phyloP scores from a whole-genome alignment of 768 basidiomycete species.

The Cyathus striatus region DNA sequence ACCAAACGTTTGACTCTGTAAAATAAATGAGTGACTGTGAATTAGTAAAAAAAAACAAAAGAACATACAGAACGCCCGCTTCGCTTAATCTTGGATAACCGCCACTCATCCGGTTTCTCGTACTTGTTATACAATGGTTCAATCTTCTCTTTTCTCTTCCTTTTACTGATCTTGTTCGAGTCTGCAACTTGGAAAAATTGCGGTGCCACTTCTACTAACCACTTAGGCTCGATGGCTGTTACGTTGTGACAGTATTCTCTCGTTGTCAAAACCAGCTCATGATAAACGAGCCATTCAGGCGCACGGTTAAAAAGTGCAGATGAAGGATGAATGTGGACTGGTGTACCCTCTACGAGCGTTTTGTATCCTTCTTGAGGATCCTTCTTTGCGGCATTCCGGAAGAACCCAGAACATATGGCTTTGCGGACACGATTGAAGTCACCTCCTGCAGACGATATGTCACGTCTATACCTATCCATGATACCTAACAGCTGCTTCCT shows the following conservation, averaged over 20 bases:
- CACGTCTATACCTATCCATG: conserved; percentile 99
- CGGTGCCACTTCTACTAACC: conserved; percentile 96
- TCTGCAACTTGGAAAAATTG: conserved; percentile 99
- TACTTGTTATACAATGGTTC: conserved; percentile 95
- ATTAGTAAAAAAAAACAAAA: conserved; percentile 1
- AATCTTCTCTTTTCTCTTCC: conserved; percentile 95
- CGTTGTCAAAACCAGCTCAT: conserved; percentile 95
- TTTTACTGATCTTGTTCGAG: conserved; percentile 94
- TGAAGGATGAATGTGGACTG: conserved; percentile 97
- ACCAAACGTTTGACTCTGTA: conserved; percentile 87
- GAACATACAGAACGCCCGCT: conserved; percentile 75
- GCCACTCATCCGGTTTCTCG: conserved; percentile 93
- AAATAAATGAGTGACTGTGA: conserved; percentile 10
- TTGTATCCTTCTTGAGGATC: conserved; percentile 98
- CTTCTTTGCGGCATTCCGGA: conserved; percentile 98
- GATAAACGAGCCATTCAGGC: conserved; percentile 95
- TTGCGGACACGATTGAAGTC: conserved; percentile 92
- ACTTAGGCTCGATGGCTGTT: conserved; percentile 95
- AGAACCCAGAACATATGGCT: conserved; percentile 96
- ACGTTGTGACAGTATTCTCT: conserved; percentile 92
- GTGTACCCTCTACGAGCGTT: conserved; percentile 95
- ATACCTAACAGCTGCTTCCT: conserved; percentile 96
- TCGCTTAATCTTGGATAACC: conserved; percentile 86
- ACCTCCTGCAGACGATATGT: conserved; percentile 85
- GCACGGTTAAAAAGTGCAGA: conserved; percentile 95